Conservation (phyloP, 1,284 basidiomycete species). For the Cystobasidium slooffiae region DNA sequence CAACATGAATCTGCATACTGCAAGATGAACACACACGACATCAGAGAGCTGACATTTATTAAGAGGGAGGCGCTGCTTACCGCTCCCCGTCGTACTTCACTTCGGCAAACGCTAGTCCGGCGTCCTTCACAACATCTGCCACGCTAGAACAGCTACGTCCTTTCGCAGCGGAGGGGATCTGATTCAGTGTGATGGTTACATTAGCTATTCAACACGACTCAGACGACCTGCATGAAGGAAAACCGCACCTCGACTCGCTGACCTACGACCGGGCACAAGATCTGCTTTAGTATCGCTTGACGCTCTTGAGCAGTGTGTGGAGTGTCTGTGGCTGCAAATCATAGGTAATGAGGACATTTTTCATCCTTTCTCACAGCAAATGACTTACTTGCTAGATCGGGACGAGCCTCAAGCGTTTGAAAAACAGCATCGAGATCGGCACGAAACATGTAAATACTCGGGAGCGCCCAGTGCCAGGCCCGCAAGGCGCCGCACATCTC, state of each 20-base stretch:
- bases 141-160: constrained; percentile 60
- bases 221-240: not conserved
- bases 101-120: constrained; percentile 72
- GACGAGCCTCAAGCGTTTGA: constrained; percentile 61
- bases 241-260: constrained; percentile 33
- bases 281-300: not conserved
- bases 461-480: constrained; percentile 71
- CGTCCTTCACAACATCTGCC: constrained; percentile 36
- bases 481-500: constrained; percentile 69
- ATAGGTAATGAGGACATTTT: not conserved
- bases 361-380: constrained; percentile 15
- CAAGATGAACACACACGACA: not conserved
- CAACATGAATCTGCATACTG: constrained; percentile 77
- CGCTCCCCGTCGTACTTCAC: constrained; percentile 90
- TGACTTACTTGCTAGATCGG: constrained; percentile 44
- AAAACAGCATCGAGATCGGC: constrained; percentile 68
- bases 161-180: constrained; percentile 82
- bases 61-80: constrained; percentile 53
- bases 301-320: not conserved
- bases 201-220: no score
- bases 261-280: constrained; percentile 6
- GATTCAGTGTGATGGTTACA: not conserved
- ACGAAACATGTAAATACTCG: constrained; percentile 63
- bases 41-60: no score
- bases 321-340: not conserved